These are phyloP conservation scores for Globisporangium splendens DNA, from an alignment of 352 stramenopile species.

Conservation along the genomic window DNA sequence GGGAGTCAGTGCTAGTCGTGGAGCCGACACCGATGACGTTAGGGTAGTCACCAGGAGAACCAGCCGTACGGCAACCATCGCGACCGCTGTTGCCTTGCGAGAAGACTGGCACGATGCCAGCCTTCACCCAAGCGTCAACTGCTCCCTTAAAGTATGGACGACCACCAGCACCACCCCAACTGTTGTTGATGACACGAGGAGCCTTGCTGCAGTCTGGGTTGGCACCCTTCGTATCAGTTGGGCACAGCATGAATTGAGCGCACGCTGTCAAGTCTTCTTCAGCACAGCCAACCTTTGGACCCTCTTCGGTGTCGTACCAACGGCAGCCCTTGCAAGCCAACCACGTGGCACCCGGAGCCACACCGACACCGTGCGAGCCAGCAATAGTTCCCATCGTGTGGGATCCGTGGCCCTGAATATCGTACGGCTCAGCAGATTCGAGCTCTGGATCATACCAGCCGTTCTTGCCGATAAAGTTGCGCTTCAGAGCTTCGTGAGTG, in stretches of 20 bases:
- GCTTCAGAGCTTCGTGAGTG: slow-evolving; percentile 20
- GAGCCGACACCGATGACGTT: slow-evolving; percentile 37
- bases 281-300: slow-evolving; percentile 8
- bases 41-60: slow-evolving; percentile 25
- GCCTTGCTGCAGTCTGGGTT: slow-evolving; percentile 12
- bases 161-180: slow-evolving; percentile 14
- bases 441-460: slow-evolving; percentile 21
- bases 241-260: slow-evolving; percentile 11
- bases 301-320: slow-evolving; percentile 3
- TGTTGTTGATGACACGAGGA: slow-evolving; percentile 18
- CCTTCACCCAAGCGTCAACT: slow-evolving; percentile 20
- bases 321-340: slow-evolving; percentile 18
- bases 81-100: slow-evolving; percentile 11
- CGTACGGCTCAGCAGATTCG: slow-evolving; percentile 16
- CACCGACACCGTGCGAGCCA: slow-evolving; percentile 14
- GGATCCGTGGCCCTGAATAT: slow-evolving; percentile 15
- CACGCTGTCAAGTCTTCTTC: slow-evolving; percentile 8
- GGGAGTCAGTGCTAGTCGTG: slow-evolving; percentile 13
- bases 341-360: slow-evolving; percentile 16
- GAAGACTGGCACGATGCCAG: slow-evolving; percentile 25
- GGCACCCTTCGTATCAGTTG: neutral
- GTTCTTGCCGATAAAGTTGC: slow-evolving; percentile 16
- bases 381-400: slow-evolving; percentile 20
- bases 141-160: slow-evolving; percentile 9
- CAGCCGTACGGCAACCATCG: slow-evolving; percentile 17